A percentile compares a stretch with the other conserved stretches of the same genome.
Evolutionary conservation across 805 yeast genomes (phyloP).

Genomic region (Isabelozyma gotoi): DNA sequence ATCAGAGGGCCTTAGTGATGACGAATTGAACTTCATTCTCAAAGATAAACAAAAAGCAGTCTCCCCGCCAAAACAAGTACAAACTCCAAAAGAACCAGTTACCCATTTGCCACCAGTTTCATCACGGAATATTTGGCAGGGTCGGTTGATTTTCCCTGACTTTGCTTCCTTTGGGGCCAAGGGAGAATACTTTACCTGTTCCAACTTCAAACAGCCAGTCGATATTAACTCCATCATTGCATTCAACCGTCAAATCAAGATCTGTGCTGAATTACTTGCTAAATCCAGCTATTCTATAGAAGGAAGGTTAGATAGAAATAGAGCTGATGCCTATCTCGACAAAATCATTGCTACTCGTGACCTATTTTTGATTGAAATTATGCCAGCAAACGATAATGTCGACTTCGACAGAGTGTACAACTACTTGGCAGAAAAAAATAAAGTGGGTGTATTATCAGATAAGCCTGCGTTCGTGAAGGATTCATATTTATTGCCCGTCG

Average conservation of each 20-base stretch:
- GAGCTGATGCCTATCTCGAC: conserved; percentile 58
- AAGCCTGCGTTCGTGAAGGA: conserved; percentile 57
- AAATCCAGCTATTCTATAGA: conserved; percentile 44
- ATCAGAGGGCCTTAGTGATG: conserved; percentile 14
- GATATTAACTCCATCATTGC: conserved; percentile 14
- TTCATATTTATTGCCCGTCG: conserved; percentile 54
- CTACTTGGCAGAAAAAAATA: conserved; percentile 45
- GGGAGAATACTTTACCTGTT: conserved; percentile 37
- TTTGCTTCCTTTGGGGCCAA: conserved; percentile 43
- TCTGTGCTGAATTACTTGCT: conserved; percentile 28
- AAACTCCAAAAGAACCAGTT: conserved; percentile 6
- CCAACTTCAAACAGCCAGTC: conserved; percentile 18
- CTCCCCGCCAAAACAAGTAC: conserved; percentile 2
- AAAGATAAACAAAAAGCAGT: conserved; percentile 13
- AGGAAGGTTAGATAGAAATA: conserved; percentile 58
- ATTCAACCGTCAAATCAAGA: conserved; percentile 23
- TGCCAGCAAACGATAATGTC: conserved; percentile 14
- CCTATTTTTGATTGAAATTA: conserved; percentile 50
- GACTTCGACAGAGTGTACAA: conserved; percentile 33
- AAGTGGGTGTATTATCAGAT: conserved; percentile 61
- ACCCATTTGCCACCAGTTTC: conserved; percentile 6
- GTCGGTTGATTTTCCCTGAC: conserved; percentile 49
- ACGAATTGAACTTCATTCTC: conserved; percentile 33
- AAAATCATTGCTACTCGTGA: conserved; percentile 50
- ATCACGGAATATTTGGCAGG: conserved; percentile 41